Evolutionary conservation across 106 monocot species (phyloP).

Genomic region (Xerophyta viscosa): DNA sequence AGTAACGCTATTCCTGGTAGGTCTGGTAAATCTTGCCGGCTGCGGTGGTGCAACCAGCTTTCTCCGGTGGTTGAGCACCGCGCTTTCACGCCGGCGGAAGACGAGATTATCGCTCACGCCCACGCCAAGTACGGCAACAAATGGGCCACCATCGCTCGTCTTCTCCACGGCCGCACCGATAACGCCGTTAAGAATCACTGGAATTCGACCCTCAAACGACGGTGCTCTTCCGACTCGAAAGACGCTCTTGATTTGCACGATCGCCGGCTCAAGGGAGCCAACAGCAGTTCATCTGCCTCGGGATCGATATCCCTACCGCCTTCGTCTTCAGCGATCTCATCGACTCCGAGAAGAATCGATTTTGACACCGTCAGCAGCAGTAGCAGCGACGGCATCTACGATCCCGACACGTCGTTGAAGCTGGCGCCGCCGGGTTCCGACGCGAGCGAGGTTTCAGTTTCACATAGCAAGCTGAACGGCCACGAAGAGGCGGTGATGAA

Average conservation of each 20-base stretch:
- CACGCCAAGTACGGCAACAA: neutral
- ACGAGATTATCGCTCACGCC: neutral
- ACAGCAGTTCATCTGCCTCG: neutral
- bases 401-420: neutral
- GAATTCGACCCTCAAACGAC: constrained; percentile 1
- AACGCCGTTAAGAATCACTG: constrained; percentile 8
- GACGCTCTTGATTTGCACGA: neutral
- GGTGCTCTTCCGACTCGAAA: neutral
- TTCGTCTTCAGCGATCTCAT: neutral
- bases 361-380: neutral
- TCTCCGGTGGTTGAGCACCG: constrained; percentile 5
- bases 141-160: neutral
- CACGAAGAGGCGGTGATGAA: neutral
- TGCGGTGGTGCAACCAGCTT: constrained; percentile 6
- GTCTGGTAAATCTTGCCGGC: constrained; percentile 1
- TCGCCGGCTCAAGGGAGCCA: neutral
- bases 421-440: neutral
- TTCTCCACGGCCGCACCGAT: constrained; percentile 1
- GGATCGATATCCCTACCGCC: neutral
- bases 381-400: neutral
- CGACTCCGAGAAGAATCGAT: neutral
- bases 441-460: no score
- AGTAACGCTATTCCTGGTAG: neutral
- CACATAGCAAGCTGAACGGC: neutral
- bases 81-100: neutral